Conservation (phyloP, 257 asterid genomes). For the Fraxinus quadrangulata region DNA sequence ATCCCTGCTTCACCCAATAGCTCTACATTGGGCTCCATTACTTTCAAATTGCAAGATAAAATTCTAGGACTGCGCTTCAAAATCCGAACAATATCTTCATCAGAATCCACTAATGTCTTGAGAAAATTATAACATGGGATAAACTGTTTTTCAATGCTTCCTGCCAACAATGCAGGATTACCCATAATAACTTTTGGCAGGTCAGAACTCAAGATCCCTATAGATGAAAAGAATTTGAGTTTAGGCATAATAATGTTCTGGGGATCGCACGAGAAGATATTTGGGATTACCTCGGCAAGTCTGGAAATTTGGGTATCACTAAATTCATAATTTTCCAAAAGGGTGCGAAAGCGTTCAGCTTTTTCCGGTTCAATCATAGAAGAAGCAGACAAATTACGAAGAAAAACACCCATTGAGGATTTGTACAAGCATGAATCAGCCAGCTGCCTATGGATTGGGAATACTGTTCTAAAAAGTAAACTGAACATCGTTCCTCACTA, state of each 20-base stretch:
- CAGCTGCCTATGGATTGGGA: background rate
- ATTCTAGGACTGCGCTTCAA: background rate
- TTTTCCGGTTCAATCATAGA: background rate
- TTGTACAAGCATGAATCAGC: conserved; percentile 21
- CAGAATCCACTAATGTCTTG: conserved; percentile 18
- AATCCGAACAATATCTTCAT: conserved; percentile 15
- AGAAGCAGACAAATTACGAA: background rate
- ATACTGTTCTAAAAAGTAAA: background rate
- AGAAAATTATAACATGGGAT: conserved; percentile 30
- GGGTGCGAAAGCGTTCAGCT: background rate
- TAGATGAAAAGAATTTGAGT: conserved; percentile 30
- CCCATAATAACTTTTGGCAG: background rate
- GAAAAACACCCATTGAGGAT: conserved; percentile 6
- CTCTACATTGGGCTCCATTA: background rate
- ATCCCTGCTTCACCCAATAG: background rate
- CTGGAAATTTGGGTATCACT: conserved; percentile 20
- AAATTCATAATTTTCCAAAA: conserved; percentile 22
- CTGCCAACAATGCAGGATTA: conserved; percentile 4
- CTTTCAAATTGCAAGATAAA: conserved; percentile 11
- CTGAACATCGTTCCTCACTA: background rate
- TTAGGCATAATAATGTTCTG: conserved; percentile 31
- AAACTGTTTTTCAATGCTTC: conserved; percentile 15
- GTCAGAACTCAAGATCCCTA: conserved; percentile 24
- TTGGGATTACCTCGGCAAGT: conserved; percentile 6
- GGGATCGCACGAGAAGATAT: conserved; percentile 10